Evolutionary conservation across 768 basidiomycete genomes (phyloP).

Genomic region (Russula abietina): DNA sequence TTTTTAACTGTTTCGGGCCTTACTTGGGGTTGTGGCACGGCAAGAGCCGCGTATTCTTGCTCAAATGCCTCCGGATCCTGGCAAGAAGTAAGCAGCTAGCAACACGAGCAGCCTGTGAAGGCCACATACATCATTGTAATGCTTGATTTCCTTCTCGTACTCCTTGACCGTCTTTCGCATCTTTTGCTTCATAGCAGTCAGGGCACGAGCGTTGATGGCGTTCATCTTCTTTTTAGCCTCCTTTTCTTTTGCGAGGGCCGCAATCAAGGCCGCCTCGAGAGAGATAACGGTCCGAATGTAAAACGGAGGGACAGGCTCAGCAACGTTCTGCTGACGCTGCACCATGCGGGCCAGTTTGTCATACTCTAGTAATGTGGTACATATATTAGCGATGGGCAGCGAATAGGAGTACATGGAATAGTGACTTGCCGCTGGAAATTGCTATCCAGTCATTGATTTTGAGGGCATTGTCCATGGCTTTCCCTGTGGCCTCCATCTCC

Average conservation of each 20-base stretch:
- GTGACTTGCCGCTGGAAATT: slow-evolving; percentile 71
- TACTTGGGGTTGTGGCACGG: slow-evolving; percentile 42
- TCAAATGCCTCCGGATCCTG: slow-evolving; percentile 90
- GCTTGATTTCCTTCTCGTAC: slow-evolving; percentile 72
- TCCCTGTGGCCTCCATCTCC: slow-evolving; percentile 92
- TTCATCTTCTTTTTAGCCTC: slow-evolving; percentile 96
- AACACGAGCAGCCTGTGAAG: neutral
- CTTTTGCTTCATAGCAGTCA: slow-evolving; percentile 98
- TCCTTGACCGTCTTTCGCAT: slow-evolving; percentile 89
- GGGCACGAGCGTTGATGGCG: slow-evolving; percentile 84
- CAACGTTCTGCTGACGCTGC: slow-evolving; percentile 75
- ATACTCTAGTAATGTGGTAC: slow-evolving; percentile 63
- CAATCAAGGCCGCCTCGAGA: slow-evolving; percentile 72
- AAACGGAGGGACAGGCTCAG: slow-evolving; percentile 83
- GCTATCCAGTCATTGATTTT: slow-evolving; percentile 97
- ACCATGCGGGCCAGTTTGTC: slow-evolving; percentile 93
- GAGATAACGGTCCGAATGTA: slow-evolving; percentile 68
- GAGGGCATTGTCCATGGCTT: slow-evolving; percentile 86
- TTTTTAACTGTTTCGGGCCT: slow-evolving; percentile 36
- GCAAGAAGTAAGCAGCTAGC: neutral
- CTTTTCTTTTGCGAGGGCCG: slow-evolving; percentile 77
- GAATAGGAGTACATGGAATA: neutral
- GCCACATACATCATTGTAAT: slow-evolving; percentile 65
- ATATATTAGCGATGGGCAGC: slow-evolving; percentile 11
- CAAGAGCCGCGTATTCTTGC: slow-evolving; percentile 56